Evolutionary conservation across 179 eudicot species (phyloP).

Genomic region (Beta macrorhiza): DNA sequence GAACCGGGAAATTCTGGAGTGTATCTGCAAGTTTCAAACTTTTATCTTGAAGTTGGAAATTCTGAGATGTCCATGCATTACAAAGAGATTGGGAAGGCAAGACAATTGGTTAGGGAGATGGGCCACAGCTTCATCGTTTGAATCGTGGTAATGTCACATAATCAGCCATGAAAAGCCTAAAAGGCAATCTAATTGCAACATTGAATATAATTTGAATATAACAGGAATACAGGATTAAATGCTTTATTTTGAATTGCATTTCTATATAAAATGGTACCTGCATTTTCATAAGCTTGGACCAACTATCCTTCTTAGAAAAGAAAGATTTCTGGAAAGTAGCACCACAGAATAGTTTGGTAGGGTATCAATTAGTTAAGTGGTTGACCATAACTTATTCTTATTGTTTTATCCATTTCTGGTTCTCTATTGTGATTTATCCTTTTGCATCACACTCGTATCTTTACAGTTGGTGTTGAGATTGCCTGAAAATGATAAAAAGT

Average conservation of each 20-base stretch:
- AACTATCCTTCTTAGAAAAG: neutral
- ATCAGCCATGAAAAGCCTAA: slow-evolving; percentile 1
- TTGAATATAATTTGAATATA: neutral
- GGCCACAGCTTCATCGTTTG: slow-evolving; percentile 49
- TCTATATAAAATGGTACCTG: neutral
- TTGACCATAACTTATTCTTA: slow-evolving; percentile 19
- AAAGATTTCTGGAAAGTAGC: slow-evolving; percentile 15
- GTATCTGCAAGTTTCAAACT: slow-evolving; percentile 53
- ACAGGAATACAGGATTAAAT: neutral
- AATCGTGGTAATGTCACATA: slow-evolving; percentile 14
- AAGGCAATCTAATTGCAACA: slow-evolving; percentile 15
- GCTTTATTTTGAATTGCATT: neutral
- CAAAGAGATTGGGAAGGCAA: slow-evolving; percentile 46
- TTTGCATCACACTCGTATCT: slow-evolving; percentile 17
- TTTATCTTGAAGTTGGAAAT: slow-evolving; percentile 58
- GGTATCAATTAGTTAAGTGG: slow-evolving; percentile 16
- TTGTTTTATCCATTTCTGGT: slow-evolving; percentile 20
- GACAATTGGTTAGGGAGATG: slow-evolving; percentile 43
- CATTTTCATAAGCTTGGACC: slow-evolving; percentile 2
- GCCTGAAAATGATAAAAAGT: slow-evolving; percentile 12
- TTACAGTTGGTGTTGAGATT: slow-evolving; percentile 18
- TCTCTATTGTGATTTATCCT: slow-evolving; percentile 3
- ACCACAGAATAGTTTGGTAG: neutral
- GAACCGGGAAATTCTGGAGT: slow-evolving; percentile 45
- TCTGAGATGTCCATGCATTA: slow-evolving; percentile 40